Evolutionary conservation across 2,329 filamentous ascomycete species (phyloP).

Genomic region (Paraphoma sp.): DNA sequence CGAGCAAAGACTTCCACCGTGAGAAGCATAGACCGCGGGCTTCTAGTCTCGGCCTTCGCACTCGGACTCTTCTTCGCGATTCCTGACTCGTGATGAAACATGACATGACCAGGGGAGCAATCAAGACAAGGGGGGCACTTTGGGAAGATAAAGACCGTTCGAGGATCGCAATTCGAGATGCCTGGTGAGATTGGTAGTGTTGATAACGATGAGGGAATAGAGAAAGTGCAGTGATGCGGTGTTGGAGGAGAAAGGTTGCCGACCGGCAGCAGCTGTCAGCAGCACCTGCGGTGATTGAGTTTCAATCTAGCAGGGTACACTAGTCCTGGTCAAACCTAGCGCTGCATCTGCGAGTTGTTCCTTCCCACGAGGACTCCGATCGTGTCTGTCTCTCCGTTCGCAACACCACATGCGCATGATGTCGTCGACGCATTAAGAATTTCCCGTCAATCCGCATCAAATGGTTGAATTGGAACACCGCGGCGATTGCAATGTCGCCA

Average conservation of each 20-base stretch:
- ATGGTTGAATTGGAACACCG: background rate
- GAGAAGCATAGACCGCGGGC: too few relatives aligned
- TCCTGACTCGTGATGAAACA: background rate
- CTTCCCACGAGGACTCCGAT: background rate
- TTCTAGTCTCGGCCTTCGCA: background rate
- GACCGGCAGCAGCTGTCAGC: background rate
- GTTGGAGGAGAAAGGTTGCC: background rate
- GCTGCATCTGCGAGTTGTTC: background rate
- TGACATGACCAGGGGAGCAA: background rate
- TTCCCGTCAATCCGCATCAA: background rate
- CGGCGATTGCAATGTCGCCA: background rate
- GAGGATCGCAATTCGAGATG: too few relatives aligned
- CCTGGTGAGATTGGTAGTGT: too few relatives aligned
- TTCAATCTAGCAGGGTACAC: background rate
- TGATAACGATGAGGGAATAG: background rate
- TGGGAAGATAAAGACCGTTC: too few relatives aligned
- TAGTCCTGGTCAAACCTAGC: background rate
- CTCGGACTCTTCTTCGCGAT: background rate
- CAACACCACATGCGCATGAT: background rate
- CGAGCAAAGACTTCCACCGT: too few relatives aligned
- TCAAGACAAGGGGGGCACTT: too few relatives aligned
- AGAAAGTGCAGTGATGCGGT: background rate
- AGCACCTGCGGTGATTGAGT: background rate
- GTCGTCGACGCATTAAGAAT: background rate
- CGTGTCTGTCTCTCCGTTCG: background rate